Percentiles rank a stretch among this genome's conserved stretches.
phyloP scores from a whole-genome alignment of 306 rosid genomes.

The Coriaria nepalensis region DNA sequence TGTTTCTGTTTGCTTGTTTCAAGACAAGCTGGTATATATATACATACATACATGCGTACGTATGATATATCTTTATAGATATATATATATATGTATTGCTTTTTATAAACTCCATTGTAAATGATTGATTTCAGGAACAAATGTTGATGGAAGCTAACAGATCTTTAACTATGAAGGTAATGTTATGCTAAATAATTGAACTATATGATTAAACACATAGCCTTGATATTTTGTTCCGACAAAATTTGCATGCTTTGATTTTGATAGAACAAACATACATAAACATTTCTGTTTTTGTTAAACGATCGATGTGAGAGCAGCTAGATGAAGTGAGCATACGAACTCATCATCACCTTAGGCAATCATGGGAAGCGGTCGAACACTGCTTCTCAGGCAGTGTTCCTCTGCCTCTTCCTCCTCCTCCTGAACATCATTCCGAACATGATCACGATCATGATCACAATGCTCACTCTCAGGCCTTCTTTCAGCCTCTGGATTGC shows the following conservation, averaged over 20 bases:
- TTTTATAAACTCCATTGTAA: too few species aligned
- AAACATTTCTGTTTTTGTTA: background rate
- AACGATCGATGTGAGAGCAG: conserved; percentile 24
- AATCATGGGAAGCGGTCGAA: conserved; percentile 67
- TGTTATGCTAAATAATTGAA: too few species aligned
- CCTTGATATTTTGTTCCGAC: too few species aligned
- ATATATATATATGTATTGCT: too few species aligned
- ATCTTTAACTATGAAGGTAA: conserved; percentile 61
- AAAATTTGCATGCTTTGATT: too few species aligned
- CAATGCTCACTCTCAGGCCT: conserved; percentile 38
- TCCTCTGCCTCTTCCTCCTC: background rate
- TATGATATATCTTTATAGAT: background rate
- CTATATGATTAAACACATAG: too few species aligned
- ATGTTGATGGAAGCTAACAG: conserved; percentile 74
- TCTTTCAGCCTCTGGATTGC: conserved; percentile 50
- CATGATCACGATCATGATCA: conserved; percentile 6
- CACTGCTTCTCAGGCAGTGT: conserved; percentile 50
- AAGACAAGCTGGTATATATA: background rate
- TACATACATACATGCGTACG: too few species aligned
- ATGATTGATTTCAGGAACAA: conserved; percentile 43
- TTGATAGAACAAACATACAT: background rate
- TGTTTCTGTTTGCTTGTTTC: background rate
- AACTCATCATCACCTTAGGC: conserved; percentile 33
- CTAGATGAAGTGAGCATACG: conserved; percentile 68
- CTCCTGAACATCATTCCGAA: too few species aligned